A percentile compares a stretch with the other conserved stretches of the same genome.
Conservation (phyloP, 768 basidiomycete species). For the Trametopsis cervina region DNA sequence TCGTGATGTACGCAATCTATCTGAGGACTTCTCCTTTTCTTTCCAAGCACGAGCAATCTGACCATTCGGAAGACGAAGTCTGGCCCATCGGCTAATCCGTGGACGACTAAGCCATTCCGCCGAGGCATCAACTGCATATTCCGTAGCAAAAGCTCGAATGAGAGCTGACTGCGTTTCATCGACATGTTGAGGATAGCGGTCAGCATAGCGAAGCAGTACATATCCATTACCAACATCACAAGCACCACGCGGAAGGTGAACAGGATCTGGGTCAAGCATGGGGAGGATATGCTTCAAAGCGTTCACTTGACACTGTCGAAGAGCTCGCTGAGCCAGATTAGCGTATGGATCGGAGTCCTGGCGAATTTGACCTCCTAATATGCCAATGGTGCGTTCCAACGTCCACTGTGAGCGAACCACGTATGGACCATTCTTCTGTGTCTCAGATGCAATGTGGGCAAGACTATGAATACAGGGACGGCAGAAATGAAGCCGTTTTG, state of each 20-base stretch:
- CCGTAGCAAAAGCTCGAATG: neutral
- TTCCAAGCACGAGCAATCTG: conserved; percentile 17
- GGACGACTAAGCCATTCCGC: neutral
- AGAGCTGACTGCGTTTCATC: too few species aligned
- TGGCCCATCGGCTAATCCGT: conserved; percentile 10
- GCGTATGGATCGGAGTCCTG: conserved; percentile 20
- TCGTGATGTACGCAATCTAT: conserved; percentile 5
- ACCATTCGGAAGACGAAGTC: conserved; percentile 13
- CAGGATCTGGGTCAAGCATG: conserved; percentile 8
- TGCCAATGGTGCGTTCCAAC: conserved; percentile 21
- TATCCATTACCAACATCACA: conserved; percentile 19
- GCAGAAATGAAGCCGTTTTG: conserved; percentile 27
- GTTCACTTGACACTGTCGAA: conserved; percentile 19
- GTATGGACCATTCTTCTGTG: conserved; percentile 14
- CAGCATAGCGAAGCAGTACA: conserved; percentile 15
- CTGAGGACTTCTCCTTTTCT: conserved; percentile 4
- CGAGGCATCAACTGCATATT: neutral
- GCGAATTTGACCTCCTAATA: conserved; percentile 20
- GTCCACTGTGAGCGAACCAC: conserved; percentile 15
- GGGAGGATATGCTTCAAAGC: conserved; percentile 20
- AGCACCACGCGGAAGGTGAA: conserved; percentile 4
- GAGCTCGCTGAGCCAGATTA: conserved; percentile 19
- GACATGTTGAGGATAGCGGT: neutral
- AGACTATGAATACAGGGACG: conserved; percentile 27
- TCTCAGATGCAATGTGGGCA: conserved; percentile 24